Percentiles rank a stretch among this genome's conserved stretches.
Conservation (phyloP, 2,329 filamentous ascomycete genomes). For the Sporothrix globosa region DNA sequence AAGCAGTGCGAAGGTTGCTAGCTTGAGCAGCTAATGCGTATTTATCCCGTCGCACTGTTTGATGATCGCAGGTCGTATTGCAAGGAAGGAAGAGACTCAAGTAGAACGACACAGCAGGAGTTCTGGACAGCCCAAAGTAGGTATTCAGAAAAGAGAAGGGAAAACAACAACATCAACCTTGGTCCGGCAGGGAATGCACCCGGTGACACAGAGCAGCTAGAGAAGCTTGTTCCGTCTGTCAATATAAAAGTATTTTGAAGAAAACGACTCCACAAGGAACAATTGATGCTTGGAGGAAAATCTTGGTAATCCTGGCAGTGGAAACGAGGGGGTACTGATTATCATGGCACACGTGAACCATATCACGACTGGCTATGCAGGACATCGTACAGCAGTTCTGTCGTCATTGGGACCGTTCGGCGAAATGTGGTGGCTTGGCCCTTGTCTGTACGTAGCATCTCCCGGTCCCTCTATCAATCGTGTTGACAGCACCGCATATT, state of each 20-base stretch:
- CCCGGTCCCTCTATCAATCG: not conserved
- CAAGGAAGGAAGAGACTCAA: not conserved
- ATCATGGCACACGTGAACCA: not conserved
- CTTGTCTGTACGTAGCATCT: not conserved
- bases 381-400: not conserved
- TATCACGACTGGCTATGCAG: not conserved
- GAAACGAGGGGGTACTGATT: not conserved
- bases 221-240: not conserved
- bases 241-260: not conserved
- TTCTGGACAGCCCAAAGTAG: too few species aligned
- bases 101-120: not conserved
- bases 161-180: too few species aligned
- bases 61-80: constrained; percentile 11
- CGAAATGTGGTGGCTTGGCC: not conserved
- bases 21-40: not conserved
- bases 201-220: not conserved
- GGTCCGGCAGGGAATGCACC: not conserved
- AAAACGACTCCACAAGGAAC: not conserved
- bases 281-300: not conserved
- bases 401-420: not conserved
- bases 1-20: not conserved
- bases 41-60: constrained; percentile 7
- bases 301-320: not conserved
- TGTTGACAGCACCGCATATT: not conserved
- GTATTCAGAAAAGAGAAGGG: not conserved